These are phyloP conservation scores for Myxozyma nipponensis DNA, from an alignment of 805 yeast species.

Conservation along the genomic window DNA sequence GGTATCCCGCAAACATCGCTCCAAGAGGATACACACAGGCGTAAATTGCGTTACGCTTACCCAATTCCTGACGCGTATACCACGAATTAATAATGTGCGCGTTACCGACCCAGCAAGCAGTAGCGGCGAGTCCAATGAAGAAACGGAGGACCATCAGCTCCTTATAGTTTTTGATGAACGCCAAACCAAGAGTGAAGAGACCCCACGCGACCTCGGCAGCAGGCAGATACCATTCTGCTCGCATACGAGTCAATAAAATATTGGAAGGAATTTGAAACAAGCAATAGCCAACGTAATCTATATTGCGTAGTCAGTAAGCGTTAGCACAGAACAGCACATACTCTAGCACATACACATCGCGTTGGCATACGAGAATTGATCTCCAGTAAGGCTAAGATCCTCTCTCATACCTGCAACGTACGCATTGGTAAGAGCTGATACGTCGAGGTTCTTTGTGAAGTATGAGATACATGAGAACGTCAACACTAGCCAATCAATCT, in stretches of 20 bases:
- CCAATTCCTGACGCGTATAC: constrained; percentile 55
- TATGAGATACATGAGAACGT: constrained; percentile 57
- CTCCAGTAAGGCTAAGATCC: constrained; percentile 54
- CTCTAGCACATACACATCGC: constrained; percentile 50
- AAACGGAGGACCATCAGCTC: constrained; percentile 38
- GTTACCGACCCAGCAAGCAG: constrained; percentile 45
- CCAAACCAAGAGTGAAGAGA: constrained; percentile 26
- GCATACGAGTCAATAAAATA: constrained; percentile 36
- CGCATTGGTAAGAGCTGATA: constrained; percentile 58
- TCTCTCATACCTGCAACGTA: constrained; percentile 61
- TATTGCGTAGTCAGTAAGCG: background rate
- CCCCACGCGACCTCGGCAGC: constrained; percentile 43
- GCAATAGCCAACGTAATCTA: constrained; percentile 33
- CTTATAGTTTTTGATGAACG: constrained; percentile 33
- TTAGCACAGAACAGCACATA: background rate
- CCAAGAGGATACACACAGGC: constrained; percentile 62
- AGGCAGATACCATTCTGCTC: constrained; percentile 45
- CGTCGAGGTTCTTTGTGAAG: constrained; percentile 67
- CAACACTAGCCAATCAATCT: constrained; percentile 54
- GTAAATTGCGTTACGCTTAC: constrained; percentile 56
- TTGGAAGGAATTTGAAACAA: constrained; percentile 43
- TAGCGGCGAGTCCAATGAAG: constrained; percentile 43
- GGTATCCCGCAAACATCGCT: constrained; percentile 55
- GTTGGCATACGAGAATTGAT: constrained; percentile 52
- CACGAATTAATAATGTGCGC: constrained; percentile 43